Conservation (phyloP, 2,329 filamentous ascomycete genomes). For the Acarospora socialis region DNA sequence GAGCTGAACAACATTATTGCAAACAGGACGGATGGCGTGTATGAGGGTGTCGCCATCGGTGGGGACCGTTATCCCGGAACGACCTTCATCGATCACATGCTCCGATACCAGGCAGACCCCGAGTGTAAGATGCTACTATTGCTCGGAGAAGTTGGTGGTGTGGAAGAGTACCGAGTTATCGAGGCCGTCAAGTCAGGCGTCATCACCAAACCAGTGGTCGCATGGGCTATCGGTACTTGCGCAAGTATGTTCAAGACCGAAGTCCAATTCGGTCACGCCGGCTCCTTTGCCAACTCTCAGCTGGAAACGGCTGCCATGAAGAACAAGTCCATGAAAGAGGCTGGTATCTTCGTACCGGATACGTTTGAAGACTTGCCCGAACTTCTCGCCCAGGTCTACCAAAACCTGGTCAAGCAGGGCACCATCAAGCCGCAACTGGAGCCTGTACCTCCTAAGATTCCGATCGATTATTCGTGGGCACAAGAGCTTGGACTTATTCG, state of each 20-base stretch:
- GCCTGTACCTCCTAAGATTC: conserved; percentile 94
- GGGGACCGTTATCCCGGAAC: conserved; percentile 98
- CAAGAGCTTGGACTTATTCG: conserved; percentile 98
- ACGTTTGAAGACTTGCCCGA: conserved; percentile 92
- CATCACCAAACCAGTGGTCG: conserved; percentile 97
- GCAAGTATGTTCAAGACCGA: conserved; percentile 99
- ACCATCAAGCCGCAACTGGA: conserved; percentile 75
- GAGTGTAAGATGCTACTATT: conserved; percentile 95
- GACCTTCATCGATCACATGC: conserved; percentile 96
- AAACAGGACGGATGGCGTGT: conserved; percentile 91
- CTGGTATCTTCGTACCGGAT: conserved; percentile 84
- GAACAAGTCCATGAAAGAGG: conserved; percentile 94
- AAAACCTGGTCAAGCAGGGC: conserved; percentile 72
- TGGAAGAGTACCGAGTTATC: conserved; percentile 99
- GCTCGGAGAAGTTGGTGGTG: conserved; percentile 96
- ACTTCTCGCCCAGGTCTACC: conserved; percentile 66
- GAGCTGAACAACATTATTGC: conserved; percentile 99
- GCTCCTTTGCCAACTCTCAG: conserved; percentile 97
- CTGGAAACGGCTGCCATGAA: conserved; percentile 93
- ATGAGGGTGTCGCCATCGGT: conserved; percentile 98
- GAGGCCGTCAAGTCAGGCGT: conserved; percentile 87
- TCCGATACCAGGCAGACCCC: conserved; percentile 91
- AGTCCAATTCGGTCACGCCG: conserved; percentile 98
- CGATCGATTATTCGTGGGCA: conserved; percentile 98
- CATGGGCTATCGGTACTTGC: conserved; percentile 98